phyloP scores from a whole-genome alignment of 805 yeast species.

The Zygoascus bituminiphila region DNA sequence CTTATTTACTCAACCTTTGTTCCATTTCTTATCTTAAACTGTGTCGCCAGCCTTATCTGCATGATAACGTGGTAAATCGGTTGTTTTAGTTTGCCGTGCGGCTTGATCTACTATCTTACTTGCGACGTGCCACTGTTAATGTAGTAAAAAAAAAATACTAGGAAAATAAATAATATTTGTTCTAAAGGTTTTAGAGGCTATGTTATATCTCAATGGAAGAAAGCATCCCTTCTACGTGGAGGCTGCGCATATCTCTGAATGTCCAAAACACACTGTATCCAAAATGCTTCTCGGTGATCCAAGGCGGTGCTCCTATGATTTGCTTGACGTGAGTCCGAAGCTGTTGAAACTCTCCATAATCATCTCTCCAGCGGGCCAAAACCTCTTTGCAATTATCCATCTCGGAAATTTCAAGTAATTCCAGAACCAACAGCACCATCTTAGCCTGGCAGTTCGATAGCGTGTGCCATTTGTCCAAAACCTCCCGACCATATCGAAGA shows the following conservation, averaged over 20 bases:
- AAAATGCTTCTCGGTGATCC: conserved; percentile 8
- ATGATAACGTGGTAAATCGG: too few relatives aligned
- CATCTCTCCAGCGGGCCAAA: conserved; percentile 9
- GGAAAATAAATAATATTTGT: too few relatives aligned
- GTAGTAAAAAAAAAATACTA: too few relatives aligned
- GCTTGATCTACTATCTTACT: too few relatives aligned
- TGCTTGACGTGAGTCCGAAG: not conserved
- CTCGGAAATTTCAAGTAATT: conserved; percentile 4
- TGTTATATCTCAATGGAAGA: not conserved
- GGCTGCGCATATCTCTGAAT: conserved; percentile 11
- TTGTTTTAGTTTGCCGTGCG: too few relatives aligned
- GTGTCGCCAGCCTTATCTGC: too few relatives aligned
- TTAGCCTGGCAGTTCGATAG: conserved; percentile 9
- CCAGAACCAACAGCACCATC: conserved; percentile 6
- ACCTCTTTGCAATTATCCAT: conserved; percentile 8
- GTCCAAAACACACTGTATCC: conserved; percentile 14
- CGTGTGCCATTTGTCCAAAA: conserved; percentile 8
- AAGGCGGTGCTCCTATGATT: conserved; percentile 5
- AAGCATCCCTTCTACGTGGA: conserved; percentile 10
- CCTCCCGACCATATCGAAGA: conserved; percentile 7
- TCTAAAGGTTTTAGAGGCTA: not conserved
- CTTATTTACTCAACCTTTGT: too few relatives aligned
- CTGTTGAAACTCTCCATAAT: conserved; percentile 6
- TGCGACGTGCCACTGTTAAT: too few relatives aligned
- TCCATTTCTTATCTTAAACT: too few relatives aligned